Percentiles rank a stretch among this genome's conserved stretches.
phyloP scores from a whole-genome alignment of 306 rosid species.

The Medicago truncatula region MtrunA17r5.0-ANR NC_053045.1:39839501-39840000 shows the following conservation, averaged over 20 bases:
- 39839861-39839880: constrained; percentile 8
- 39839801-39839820: constrained; percentile 33
- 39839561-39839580: constrained; percentile 36
- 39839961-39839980: background rate
- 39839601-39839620: constrained; percentile 48
- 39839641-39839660: constrained; percentile 82
- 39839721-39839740: constrained; percentile 52
- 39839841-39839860: constrained; percentile 32
- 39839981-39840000: background rate
- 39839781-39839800: constrained; percentile 7
- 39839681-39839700: constrained; percentile 81
- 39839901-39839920: constrained; percentile 33
- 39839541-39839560: constrained; percentile 56
- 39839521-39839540: constrained; percentile 50
- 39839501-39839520: constrained; percentile 73
- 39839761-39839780: background rate
- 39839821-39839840: constrained; percentile 15
- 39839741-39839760: constrained; percentile 23
- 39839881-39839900: background rate
- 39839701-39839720: constrained; percentile 65
- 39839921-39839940: background rate
- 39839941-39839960: background rate
- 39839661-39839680: constrained; percentile 71
- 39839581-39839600: constrained; percentile 50
- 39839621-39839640: constrained; percentile 79